A percentile compares a stretch with the other conserved stretches of the same genome.
Evolutionary conservation across 1,284 basidiomycete genomes (phyloP).

Genomic region (Ustilago trichophora): DNA sequence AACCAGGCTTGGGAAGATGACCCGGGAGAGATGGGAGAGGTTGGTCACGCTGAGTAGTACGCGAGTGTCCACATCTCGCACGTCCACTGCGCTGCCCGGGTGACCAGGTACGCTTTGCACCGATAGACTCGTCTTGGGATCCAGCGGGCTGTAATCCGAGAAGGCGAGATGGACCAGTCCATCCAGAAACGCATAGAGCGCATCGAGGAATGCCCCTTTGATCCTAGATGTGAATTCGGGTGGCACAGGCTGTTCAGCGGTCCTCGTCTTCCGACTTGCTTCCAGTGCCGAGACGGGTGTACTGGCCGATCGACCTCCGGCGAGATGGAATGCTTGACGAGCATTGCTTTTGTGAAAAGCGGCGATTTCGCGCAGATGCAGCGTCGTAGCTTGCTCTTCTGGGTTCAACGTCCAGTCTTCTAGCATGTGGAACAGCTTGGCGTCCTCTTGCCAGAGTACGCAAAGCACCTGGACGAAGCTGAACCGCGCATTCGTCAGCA

Average conservation of each 20-base stretch:
- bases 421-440: conserved; percentile 81
- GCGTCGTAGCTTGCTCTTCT: conserved; percentile 68
- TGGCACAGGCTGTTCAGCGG: conserved; percentile 24
- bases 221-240: conserved; percentile 72
- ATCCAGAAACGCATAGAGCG: conserved; percentile 86
- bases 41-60: conserved; percentile 90
- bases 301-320: conserved; percentile 73
- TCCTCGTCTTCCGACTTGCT: conserved; percentile 20
- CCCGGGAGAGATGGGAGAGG: conserved; percentile 78
- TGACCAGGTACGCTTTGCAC: conserved; percentile 47
- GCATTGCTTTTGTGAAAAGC: conserved; percentile 84
- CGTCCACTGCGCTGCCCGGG: conserved; percentile 55
- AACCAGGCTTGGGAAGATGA: conserved; percentile 81
- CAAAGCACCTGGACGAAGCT: conserved; percentile 85
- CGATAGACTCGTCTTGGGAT: conserved; percentile 42
- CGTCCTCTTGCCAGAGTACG: conserved; percentile 83
- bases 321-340: conserved; percentile 81
- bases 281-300: conserved; percentile 18
- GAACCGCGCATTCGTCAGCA: conserved; percentile 87
- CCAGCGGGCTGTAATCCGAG: conserved; percentile 55
- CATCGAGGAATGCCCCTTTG: conserved; percentile 85
- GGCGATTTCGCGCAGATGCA: conserved; percentile 78
- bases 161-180: conserved; percentile 86
- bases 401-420: conserved; percentile 82
- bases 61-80: conserved; percentile 74